Evolutionary conservation across 352 stramenopile species (phyloP).

Genomic region (Pilasporangium apinafurcum): DNA sequence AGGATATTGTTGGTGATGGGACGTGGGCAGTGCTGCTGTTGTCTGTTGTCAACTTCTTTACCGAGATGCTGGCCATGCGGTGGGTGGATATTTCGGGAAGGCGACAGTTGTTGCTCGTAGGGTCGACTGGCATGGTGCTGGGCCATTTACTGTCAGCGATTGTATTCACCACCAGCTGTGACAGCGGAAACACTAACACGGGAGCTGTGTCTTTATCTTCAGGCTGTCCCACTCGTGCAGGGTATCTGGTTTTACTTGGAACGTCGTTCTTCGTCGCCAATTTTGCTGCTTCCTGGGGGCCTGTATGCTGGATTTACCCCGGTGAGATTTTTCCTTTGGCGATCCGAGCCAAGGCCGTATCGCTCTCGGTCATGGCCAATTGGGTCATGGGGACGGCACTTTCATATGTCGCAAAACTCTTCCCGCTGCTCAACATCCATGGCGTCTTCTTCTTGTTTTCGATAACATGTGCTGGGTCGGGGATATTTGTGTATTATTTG

Average conservation of each 20-base stretch:
- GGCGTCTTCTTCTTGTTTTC: constrained; percentile 59
- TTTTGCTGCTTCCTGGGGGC: constrained; percentile 35
- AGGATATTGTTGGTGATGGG: constrained; percentile 21
- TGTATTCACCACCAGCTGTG: constrained; percentile 25
- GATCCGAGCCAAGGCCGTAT: constrained; percentile 39
- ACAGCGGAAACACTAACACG: constrained; percentile 18
- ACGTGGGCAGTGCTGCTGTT: constrained; percentile 11
- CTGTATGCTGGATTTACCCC: constrained; percentile 46
- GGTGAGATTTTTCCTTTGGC: constrained; percentile 45
- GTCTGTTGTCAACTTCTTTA: constrained; percentile 25
- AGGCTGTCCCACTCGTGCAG: constrained; percentile 16
- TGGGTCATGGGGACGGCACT: constrained; percentile 32
- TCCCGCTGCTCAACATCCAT: constrained; percentile 30
- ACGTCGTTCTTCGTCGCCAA: constrained; percentile 31
- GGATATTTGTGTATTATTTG: constrained; percentile 27
- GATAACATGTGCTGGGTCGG: constrained; percentile 21
- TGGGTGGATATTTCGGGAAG: constrained; percentile 29
- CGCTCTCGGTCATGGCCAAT: constrained; percentile 28
- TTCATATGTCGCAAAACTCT: constrained; percentile 15
- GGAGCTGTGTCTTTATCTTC: no score
- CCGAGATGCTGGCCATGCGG: constrained; percentile 27
- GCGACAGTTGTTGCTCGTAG: constrained; percentile 27
- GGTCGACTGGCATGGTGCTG: constrained; percentile 28
- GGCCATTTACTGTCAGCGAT: constrained; percentile 27
- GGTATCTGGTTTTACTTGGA: constrained; percentile 26